Evolutionary conservation across 805 yeast species (phyloP).

Genomic region (Jamesozyma gamospora): DNA sequence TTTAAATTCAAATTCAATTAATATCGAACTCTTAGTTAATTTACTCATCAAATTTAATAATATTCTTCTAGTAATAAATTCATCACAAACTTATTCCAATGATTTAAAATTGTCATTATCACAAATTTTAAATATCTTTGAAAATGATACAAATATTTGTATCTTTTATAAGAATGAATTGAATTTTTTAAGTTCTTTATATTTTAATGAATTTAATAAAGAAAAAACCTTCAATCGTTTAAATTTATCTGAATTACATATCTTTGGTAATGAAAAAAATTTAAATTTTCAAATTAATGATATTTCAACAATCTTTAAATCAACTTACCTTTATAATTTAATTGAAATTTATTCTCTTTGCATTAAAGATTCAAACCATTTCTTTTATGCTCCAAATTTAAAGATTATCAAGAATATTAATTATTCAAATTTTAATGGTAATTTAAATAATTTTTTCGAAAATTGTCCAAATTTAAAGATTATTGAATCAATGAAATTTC

Average conservation of each 20-base stretch:
- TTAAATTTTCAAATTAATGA: constrained; percentile 13
- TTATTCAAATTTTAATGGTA: not conserved
- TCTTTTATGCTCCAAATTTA: constrained; percentile 12
- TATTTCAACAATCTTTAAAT: constrained; percentile 17
- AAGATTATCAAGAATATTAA: constrained; percentile 13
- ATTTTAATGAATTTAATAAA: constrained; percentile 17
- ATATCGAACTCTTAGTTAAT: not conserved
- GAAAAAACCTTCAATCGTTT: constrained; percentile 5
- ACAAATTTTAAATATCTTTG: constrained; percentile 7
- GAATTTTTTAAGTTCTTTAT: constrained; percentile 22
- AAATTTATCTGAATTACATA: constrained; percentile 19
- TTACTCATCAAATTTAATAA: constrained; percentile 10
- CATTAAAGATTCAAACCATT: constrained; percentile 10
- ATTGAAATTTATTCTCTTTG: constrained; percentile 15
- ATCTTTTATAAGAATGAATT: constrained; percentile 15
- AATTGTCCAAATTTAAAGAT: constrained; percentile 12
- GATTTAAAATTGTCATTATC: constrained; percentile 10
- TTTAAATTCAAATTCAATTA: constrained; percentile 8
- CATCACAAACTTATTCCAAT: constrained; percentile 18
- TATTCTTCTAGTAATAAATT: constrained; percentile 15
- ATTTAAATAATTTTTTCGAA: constrained; percentile 6
- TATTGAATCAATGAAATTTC: constrained; percentile 17
- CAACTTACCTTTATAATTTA: constrained; percentile 17
- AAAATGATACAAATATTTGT: constrained; percentile 11
- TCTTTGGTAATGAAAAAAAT: constrained; percentile 11